These are phyloP conservation scores for Pleurotus eryngii DNA, from an alignment of 768 basidiomycete species.

Conservation along the genomic window DNA sequence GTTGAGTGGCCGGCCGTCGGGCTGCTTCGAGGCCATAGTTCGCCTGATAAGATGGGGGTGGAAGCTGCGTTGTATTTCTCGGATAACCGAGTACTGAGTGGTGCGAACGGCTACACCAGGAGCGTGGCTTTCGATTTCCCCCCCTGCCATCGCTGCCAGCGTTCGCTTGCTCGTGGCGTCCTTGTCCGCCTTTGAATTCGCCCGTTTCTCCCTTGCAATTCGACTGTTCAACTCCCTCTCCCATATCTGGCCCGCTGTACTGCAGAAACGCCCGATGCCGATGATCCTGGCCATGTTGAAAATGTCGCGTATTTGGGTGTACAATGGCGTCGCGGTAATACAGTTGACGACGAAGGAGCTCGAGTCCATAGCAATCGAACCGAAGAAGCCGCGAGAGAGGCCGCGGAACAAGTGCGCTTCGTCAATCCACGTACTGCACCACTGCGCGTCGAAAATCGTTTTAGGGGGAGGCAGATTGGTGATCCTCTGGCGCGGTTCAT, in stretches of 20 bases:
- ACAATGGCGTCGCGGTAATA: constrained; percentile 12
- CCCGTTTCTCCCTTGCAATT: background rate
- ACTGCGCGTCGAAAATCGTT: background rate
- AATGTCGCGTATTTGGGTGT: constrained; percentile 3
- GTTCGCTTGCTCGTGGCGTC: too few species aligned
- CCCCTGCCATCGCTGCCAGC: too few species aligned
- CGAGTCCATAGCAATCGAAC: background rate
- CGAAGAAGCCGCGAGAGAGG: constrained; percentile 3
- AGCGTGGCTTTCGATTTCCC: too few species aligned
- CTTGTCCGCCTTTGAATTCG: too few species aligned
- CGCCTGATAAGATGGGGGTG: background rate
- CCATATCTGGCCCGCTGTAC: too few species aligned
- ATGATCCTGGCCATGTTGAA: constrained; percentile 7
- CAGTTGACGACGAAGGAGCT: background rate
- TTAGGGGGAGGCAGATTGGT: too few species aligned
- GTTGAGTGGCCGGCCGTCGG: constrained; percentile 1
- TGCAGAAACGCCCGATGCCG: background rate
- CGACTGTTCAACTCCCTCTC: background rate
- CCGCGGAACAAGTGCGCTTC: constrained; percentile 15
- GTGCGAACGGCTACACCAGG: too few species aligned
- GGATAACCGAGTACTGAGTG: background rate
- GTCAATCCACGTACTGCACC: constrained; percentile 7
- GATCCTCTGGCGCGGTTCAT: too few species aligned
- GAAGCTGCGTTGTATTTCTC: background rate
- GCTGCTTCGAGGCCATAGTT: constrained; percentile 1